phyloP scores from a whole-genome alignment of 305 asterid species.

The Stenogyne calaminthoides region DNA sequence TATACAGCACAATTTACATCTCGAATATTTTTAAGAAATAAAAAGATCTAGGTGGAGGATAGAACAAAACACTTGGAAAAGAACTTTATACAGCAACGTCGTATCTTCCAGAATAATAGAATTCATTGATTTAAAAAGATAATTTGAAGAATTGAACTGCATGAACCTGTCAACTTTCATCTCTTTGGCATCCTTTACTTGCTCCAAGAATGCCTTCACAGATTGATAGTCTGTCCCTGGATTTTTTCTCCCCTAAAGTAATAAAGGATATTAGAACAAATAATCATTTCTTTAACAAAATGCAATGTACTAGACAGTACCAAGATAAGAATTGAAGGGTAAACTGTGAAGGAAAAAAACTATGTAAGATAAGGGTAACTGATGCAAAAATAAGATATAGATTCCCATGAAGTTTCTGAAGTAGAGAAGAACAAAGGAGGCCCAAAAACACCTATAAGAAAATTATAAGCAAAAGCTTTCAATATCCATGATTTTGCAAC shows the following conservation, averaged over 20 bases:
- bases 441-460: background rate
- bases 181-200: constrained; percentile 62
- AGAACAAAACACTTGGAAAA: background rate
- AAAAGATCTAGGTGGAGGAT: background rate
- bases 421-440: constrained; percentile 13
- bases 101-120: background rate
- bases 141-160: background rate
- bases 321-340: constrained; percentile 5
- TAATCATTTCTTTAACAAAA: background rate
- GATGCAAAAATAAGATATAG: background rate
- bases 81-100: background rate
- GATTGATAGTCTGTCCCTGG: constrained; percentile 73
- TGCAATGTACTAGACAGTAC: background rate
- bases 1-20: background rate
- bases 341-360: background rate
- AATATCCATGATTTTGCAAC: background rate
- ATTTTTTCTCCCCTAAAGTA: constrained; percentile 81
- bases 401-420: background rate
- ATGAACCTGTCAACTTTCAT: constrained; percentile 77
- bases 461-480: constrained; percentile 12
- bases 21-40: background rate
- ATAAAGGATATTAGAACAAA: constrained; percentile 28
- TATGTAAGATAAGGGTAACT: too few species aligned
- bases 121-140: constrained; percentile 13
- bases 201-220: constrained; percentile 63